A percentile compares a stretch with the other conserved stretches of the same genome.
Conservation (phyloP, 768 basidiomycete genomes). For the Aureoboletus auriporus region DNA sequence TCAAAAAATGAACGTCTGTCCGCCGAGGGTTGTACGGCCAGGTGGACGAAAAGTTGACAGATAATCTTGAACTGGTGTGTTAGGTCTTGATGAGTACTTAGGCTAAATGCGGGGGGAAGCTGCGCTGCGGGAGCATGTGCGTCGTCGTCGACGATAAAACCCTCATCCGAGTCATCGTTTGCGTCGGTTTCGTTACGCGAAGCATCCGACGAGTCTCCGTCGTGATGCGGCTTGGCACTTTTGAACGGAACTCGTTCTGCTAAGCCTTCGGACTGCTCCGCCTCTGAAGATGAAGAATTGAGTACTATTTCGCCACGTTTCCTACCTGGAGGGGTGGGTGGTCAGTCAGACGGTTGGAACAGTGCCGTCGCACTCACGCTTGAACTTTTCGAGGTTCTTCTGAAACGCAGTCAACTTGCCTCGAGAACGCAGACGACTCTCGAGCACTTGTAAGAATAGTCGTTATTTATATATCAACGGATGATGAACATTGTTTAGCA, state of each 20-base stretch:
- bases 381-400: slow-evolving; percentile 61
- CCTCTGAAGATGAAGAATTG: slow-evolving; percentile 31
- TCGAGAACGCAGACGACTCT: slow-evolving; percentile 58
- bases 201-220: slow-evolving; percentile 37
- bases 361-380: slow-evolving; percentile 38
- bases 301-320: slow-evolving; percentile 36
- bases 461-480: background rate
- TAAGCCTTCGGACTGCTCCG: slow-evolving; percentile 27
- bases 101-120: slow-evolving; percentile 78
- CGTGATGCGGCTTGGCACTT: slow-evolving; percentile 40
- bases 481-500: background rate
- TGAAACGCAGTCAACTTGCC: slow-evolving; percentile 59
- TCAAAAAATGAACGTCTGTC: slow-evolving; percentile 56
- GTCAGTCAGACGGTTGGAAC: slow-evolving; percentile 1
- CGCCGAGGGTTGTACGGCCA: slow-evolving; percentile 56
- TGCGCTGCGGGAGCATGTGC: slow-evolving; percentile 35
- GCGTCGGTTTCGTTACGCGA: slow-evolving; percentile 31
- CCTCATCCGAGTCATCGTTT: slow-evolving; percentile 22
- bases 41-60: slow-evolving; percentile 82
- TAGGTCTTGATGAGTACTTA: slow-evolving; percentile 72
- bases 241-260: slow-evolving; percentile 34
- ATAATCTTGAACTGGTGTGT: slow-evolving; percentile 81
- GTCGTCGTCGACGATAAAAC: slow-evolving; percentile 67
- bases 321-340: slow-evolving; percentile 32
- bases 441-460: slow-evolving; percentile 51